These are phyloP conservation scores for Talaromyces trachyspermus DNA, from an alignment of 495 filamentous ascomycete species.

Conservation along the genomic window DNA sequence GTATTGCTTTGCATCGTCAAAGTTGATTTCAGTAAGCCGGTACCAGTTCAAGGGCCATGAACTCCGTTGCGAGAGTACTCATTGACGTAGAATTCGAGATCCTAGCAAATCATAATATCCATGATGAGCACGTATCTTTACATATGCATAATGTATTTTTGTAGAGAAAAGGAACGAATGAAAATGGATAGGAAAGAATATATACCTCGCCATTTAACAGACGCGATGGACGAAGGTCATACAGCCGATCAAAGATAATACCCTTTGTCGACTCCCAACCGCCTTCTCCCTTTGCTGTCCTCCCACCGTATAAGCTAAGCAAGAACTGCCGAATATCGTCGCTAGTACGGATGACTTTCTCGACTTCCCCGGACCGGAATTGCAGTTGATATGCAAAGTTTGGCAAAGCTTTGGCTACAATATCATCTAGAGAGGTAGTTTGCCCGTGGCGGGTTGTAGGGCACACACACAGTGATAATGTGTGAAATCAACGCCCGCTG, in stretches of 20 bases:
- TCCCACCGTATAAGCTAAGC: conserved; percentile 59
- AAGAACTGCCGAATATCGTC: conserved; percentile 61
- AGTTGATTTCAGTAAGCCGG: conserved; percentile 61
- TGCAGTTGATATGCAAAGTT: conserved; percentile 81
- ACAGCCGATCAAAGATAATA: conserved; percentile 46
- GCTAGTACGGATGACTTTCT: conserved; percentile 46
- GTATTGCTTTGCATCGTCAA: conserved; percentile 60
- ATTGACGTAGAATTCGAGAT: conserved; percentile 68
- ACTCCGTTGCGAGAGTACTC: conserved; percentile 66
- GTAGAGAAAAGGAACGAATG: background rate
- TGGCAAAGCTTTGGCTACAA: conserved; percentile 54
- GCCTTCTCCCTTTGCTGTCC: conserved; percentile 42
- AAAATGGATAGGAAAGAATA: conserved; percentile 9
- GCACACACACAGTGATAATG: conserved; percentile 74
- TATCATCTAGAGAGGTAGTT: conserved; percentile 41
- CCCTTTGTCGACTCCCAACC: conserved; percentile 51
- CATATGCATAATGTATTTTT: background rate
- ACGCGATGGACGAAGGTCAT: conserved; percentile 35
- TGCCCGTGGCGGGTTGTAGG: conserved; percentile 49
- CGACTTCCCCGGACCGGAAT: conserved; percentile 58
- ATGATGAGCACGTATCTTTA: no score
- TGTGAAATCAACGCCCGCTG: conserved; percentile 63
- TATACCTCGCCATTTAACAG: conserved; percentile 54
- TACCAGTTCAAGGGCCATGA: conserved; percentile 83
- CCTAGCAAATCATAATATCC: no score